Evolutionary conservation across 164 flowering plant species (phyloP).

Genomic region (Kalanchoe fedtschenkoi): DNA sequence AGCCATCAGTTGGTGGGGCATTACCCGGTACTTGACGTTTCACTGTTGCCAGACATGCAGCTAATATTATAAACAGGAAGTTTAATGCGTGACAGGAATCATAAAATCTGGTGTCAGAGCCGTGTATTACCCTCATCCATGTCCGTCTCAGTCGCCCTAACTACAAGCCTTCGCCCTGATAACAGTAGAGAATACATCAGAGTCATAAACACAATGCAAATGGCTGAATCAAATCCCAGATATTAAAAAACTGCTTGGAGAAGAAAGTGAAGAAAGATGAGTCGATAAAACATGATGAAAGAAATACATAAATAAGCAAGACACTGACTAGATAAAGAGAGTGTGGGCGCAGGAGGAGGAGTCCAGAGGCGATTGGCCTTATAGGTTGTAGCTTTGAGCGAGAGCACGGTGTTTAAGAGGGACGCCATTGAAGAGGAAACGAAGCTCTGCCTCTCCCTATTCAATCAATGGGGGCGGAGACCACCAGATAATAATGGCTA

Average conservation of each 20-base stretch:
- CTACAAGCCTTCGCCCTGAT: slow-evolving; percentile 36
- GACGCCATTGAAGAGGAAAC: background rate
- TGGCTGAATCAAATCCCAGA: no score
- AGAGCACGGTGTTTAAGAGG: background rate
- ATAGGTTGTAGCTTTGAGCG: background rate
- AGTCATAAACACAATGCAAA: no score
- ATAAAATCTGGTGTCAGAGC: no score
- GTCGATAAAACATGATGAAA: no score
- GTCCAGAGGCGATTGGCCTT: background rate
- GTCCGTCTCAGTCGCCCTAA: slow-evolving; percentile 68
- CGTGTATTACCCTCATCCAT: slow-evolving; percentile 41
- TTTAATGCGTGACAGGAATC: background rate
- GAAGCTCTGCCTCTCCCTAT: background rate
- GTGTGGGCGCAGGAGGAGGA: background rate
- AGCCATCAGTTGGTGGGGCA: slow-evolving; percentile 55
- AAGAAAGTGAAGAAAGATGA: background rate
- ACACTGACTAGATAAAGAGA: background rate
- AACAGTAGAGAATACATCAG: background rate
- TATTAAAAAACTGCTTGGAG: no score
- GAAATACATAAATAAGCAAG: background rate
- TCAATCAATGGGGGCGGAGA: background rate
- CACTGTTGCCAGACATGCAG: slow-evolving; percentile 26
- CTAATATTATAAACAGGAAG: no score
- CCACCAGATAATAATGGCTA: no score
- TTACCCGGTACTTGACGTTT: slow-evolving; percentile 57